Evolutionary conservation across 768 basidiomycete genomes (phyloP).

Genomic region (Boletus pseudopeckii): DNA sequence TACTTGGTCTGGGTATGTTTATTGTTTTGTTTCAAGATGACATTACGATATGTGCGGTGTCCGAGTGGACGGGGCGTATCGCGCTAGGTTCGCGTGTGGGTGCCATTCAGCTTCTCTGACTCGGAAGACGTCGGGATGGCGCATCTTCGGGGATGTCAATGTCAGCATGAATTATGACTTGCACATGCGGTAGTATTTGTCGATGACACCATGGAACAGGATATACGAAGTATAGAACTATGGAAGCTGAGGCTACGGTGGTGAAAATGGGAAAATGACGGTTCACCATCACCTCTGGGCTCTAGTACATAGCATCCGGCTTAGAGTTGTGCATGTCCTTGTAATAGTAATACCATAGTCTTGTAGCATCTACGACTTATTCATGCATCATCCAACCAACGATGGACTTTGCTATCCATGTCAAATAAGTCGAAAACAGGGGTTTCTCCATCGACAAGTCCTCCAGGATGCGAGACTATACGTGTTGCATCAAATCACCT

Average conservation of each 20-base stretch:
- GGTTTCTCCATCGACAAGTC: no score
- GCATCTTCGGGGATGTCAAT: background rate
- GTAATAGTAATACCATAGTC: background rate
- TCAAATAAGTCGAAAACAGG: no score
- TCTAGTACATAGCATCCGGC: slow-evolving; percentile 7
- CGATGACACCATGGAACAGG: no score
- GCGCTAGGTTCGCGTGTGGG: slow-evolving; percentile 42
- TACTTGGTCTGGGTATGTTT: background rate
- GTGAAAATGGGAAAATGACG: slow-evolving; percentile 24
- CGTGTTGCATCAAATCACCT: no score
- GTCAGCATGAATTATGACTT: background rate
- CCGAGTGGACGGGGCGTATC: slow-evolving; percentile 43
- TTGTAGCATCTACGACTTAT: background rate
- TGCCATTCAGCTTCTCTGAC: slow-evolving; percentile 19
- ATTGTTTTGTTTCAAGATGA: slow-evolving; percentile 35
- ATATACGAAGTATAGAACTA: slow-evolving; percentile 25
- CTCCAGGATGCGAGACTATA: no score
- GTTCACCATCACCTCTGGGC: slow-evolving; percentile 7
- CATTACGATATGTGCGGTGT: slow-evolving; percentile 43
- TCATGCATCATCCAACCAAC: background rate
- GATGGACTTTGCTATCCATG: no score
- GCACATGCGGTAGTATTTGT: no score
- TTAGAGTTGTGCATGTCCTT: background rate
- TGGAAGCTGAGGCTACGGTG: slow-evolving; percentile 26
- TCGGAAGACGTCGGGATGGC: background rate